Evolutionary conservation across 495 filamentous ascomycete genomes (phyloP), one percentile per base, ranked within the genome.

Genomic region (Daldinia concentrica): DNA sequence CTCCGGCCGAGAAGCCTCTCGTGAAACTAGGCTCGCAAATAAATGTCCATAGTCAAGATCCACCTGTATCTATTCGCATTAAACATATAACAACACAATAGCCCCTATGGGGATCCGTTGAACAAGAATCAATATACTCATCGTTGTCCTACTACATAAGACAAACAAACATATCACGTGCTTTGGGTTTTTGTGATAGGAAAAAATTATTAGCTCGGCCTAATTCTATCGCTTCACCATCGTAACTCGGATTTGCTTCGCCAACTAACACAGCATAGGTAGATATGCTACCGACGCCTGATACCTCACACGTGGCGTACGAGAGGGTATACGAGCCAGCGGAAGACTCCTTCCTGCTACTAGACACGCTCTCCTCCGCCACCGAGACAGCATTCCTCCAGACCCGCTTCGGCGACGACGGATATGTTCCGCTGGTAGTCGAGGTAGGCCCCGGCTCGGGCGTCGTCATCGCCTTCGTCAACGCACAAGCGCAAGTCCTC

Each of bases 361-460:
- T 99, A 27, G 95, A 99, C 82, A 95, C 93, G 0, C 84, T 99
- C 29, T 93, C 93, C n/a, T 90, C 90, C 4, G 43, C 81, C 9
- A 76, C 86, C 12, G 92, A 97, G 79, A 91, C 86, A 5, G 65
- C 83, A 36, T 99, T 94, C 78, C 89, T 98, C 34, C 80, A 81
- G 27, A 39, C 80, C 9, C 87, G 87, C 50, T 94, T 97, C 83
- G 51, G 65, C 54, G 36, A 63, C 19, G 32, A 63, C 19, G 32
- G 69, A 11, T 43, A 83, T 4, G 56, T 84, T n/a, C 91, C 92
- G 6, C 77, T 95, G 1, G 78, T 97, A 34, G 79, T 97, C n/a
- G 95, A 99, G 80, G 82, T 97, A 48, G 95, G 95, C 19, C 89
- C 91, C 3, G 95, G 95, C 43, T 98, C 95, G 0, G 95, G 95